Percentiles rank a stretch among this genome's conserved stretches.
phyloP scores from a whole-genome alignment of 148 eudicot genomes.

The Amaranthus cruentus region DNA sequence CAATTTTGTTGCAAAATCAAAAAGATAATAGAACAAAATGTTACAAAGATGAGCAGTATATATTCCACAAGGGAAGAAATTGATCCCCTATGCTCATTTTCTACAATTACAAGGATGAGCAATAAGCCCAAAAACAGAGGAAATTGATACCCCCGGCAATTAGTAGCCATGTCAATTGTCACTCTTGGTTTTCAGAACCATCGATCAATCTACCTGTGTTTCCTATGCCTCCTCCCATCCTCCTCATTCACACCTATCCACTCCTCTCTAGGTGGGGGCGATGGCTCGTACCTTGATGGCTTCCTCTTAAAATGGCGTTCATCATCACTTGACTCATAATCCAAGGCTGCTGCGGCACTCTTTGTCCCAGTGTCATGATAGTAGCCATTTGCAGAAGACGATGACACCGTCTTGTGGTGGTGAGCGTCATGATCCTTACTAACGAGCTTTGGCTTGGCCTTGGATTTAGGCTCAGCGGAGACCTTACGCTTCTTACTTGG shows the following conservation, averaged over 20 bases:
- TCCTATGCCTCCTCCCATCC: constrained; percentile 31
- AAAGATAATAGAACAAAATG: too few relatives aligned
- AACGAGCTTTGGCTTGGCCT: constrained; percentile 14
- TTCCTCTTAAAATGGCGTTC: constrained; percentile 77
- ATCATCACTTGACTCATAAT: constrained; percentile 59
- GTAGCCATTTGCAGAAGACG: constrained; percentile 28
- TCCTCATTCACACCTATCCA: constrained; percentile 22
- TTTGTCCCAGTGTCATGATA: constrained; percentile 24
- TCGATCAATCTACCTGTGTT: constrained; percentile 20
- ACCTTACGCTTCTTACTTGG: constrained; percentile 43
- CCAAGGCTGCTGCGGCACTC: constrained; percentile 21
- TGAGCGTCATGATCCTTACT: constrained; percentile 20
- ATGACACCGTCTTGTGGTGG: constrained; percentile 4
- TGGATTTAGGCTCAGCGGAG: constrained; percentile 21
- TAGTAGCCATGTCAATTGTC: too few relatives aligned
- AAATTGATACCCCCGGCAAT: background rate
- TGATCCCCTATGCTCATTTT: too few relatives aligned
- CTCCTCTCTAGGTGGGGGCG: constrained; percentile 38
- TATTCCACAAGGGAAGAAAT: too few relatives aligned
- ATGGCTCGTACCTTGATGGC: constrained; percentile 65
- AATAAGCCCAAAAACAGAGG: background rate
- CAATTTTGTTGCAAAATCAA: too few relatives aligned
- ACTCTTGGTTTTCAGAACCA: background rate
- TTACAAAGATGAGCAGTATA: too few relatives aligned
- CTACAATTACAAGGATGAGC: background rate